These are phyloP conservation scores for Rhododendron ferrugineum DNA, from an alignment of 148 eudicot species.

Conservation along the genomic window DNA sequence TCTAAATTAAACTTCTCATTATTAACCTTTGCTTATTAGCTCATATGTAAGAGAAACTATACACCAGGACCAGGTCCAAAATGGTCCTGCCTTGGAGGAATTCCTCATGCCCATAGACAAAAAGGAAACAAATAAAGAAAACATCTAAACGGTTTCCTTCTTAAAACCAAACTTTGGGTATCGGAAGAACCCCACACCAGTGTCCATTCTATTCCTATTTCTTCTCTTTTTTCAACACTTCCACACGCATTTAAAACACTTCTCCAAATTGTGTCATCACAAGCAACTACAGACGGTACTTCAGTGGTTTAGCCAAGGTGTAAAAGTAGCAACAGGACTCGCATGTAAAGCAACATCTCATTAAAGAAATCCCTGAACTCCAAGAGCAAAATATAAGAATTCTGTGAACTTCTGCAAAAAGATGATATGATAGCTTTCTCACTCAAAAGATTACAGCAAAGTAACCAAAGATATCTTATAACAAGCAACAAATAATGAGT, in stretches of 20 bases:
- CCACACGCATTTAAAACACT: not conserved
- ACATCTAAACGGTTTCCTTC: not conserved
- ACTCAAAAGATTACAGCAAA: not conserved
- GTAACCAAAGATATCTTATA: not conserved
- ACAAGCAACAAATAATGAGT: not conserved
- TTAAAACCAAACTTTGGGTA: not conserved
- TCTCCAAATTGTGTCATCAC: not conserved
- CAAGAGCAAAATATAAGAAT: not conserved
- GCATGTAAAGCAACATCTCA: not conserved
- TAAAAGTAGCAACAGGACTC: not conserved
- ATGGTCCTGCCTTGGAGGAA: not conserved
- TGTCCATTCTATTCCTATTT: not conserved
- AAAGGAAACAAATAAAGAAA: not conserved
- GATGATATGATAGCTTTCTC: not conserved
- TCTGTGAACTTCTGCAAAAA: not conserved
- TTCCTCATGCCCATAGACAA: not conserved
- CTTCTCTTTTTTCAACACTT: not conserved
- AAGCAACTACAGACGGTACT: too few species aligned
- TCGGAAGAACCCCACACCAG: not conserved
- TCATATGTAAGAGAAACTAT: not conserved
- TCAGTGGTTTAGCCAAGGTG: too few species aligned
- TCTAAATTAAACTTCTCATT: not conserved
- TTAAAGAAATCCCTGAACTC: not conserved
- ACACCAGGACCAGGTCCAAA: not conserved
- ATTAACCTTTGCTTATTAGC: not conserved